A percentile compares a stretch with the other conserved stretches of the same genome.
Conservation (phyloP, 805 yeast genomes). For the Myxozyma vanderwaltii region DNA sequence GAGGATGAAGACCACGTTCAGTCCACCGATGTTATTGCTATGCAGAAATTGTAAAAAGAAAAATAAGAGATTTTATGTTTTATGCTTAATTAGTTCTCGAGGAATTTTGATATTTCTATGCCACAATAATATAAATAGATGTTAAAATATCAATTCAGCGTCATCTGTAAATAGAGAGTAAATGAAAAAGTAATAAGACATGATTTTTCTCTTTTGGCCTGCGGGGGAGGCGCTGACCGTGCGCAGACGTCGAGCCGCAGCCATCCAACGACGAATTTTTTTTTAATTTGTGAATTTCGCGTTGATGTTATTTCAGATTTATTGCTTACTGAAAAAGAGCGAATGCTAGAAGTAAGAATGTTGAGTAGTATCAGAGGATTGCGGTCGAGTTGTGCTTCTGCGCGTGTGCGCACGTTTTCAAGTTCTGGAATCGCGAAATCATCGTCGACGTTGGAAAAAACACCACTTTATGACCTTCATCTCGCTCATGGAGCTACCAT, state of each 20-base stretch:
- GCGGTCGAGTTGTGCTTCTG: neutral
- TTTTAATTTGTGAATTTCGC: neutral
- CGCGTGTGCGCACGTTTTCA: neutral
- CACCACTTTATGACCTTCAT: conserved; percentile 84
- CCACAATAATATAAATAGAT: neutral
- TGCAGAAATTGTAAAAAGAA: conserved; percentile 33
- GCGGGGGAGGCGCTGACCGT: conserved; percentile 18
- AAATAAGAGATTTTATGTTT: neutral
- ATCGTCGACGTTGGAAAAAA: conserved; percentile 38
- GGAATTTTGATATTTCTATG: no score
- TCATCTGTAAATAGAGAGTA: neutral
- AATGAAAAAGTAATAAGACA: no score
- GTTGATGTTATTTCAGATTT: neutral
- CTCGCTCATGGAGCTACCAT: conserved; percentile 78
- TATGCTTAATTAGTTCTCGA: neutral
- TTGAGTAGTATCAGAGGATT: no score
- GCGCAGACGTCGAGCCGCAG: conserved; percentile 5
- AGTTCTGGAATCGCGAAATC: neutral
- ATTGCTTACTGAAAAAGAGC: no score
- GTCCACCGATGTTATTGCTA: conserved; percentile 81
- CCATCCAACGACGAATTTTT: neutral
- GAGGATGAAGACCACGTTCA: conserved; percentile 99
- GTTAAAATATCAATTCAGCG: neutral
- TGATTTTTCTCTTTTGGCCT: neutral
- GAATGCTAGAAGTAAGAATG: neutral